Conservation (phyloP, 345 rosid genomes). For the Laguncularia racemosa region DNA sequence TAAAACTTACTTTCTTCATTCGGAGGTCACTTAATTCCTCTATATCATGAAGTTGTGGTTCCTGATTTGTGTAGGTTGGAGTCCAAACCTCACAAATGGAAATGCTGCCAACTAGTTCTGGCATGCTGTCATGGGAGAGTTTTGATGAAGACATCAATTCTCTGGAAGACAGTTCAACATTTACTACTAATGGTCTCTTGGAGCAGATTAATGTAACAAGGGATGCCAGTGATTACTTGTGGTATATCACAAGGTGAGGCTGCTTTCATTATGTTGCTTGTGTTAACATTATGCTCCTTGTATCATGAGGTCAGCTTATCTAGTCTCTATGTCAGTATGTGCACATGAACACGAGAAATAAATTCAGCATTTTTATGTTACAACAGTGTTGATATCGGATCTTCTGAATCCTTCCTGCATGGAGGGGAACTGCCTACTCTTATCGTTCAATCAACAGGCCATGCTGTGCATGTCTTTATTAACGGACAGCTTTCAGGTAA, state of each 20-base stretch:
- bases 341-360: not conserved
- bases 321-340: not conserved
- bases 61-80: constrained; percentile 51
- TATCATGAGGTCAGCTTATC: not conserved
- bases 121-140: constrained; percentile 75
- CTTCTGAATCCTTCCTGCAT: constrained; percentile 75
- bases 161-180: constrained; percentile 51
- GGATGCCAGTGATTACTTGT: constrained; percentile 82
- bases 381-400: constrained; percentile 65
- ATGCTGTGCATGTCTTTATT: constrained; percentile 85
- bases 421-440: constrained; percentile 94
- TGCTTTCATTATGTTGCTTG: not conserved
- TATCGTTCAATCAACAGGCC: constrained; percentile 78
- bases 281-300: not conserved
- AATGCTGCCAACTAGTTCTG: constrained; percentile 63
- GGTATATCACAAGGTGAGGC: constrained; percentile 87
- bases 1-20: not conserved
- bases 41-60: not conserved
- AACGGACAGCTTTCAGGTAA: constrained; percentile 91
- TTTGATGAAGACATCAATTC: constrained; percentile 78
- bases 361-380: constrained; percentile 1
- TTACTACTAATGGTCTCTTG: constrained; percentile 63
- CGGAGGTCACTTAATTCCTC: not conserved
- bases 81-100: constrained; percentile 90
- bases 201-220: constrained; percentile 91